A percentile compares a stretch with the other conserved stretches of the same genome.
Conservation (phyloP, 805 yeast species). For the Metschnikowia matae region DNA sequence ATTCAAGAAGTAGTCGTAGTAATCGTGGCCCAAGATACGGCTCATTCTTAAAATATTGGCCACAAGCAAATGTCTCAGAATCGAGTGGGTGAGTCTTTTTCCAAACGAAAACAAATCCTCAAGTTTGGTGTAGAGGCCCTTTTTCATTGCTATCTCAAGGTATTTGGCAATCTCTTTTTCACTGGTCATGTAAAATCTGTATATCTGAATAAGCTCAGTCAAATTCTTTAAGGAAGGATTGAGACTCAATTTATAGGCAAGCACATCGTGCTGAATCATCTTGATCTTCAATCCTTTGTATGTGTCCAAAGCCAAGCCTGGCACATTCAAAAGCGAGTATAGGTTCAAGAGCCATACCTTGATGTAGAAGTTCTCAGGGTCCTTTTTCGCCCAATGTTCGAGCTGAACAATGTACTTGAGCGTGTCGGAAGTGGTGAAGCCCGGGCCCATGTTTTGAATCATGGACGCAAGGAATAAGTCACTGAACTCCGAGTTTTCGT, state of each 20-base stretch:
- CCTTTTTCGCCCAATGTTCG: slow-evolving; percentile 52
- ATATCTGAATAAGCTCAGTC: slow-evolving; percentile 27
- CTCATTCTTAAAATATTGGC: slow-evolving; percentile 31
- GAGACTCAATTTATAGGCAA: slow-evolving; percentile 49
- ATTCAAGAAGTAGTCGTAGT: slow-evolving; percentile 25
- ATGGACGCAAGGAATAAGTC: slow-evolving; percentile 13
- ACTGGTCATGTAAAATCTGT: slow-evolving; percentile 51
- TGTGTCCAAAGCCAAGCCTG: slow-evolving; percentile 44
- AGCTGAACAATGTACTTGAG: slow-evolving; percentile 48
- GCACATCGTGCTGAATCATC: slow-evolving; percentile 71
- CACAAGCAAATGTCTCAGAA: slow-evolving; percentile 37
- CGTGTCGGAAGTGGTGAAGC: slow-evolving; percentile 23
- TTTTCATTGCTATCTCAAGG: slow-evolving; percentile 51
- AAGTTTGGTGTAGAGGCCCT: slow-evolving; percentile 60
- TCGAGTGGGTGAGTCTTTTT: slow-evolving; percentile 47
- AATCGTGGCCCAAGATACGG: slow-evolving; percentile 30
- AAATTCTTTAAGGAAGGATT: slow-evolving; percentile 42
- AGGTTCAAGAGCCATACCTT: slow-evolving; percentile 67
- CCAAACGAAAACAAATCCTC: slow-evolving; percentile 63
- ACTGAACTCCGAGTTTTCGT: slow-evolving; percentile 8
- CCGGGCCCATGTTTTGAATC: slow-evolving; percentile 15
- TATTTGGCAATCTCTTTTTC: slow-evolving; percentile 48
- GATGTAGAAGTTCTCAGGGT: slow-evolving; percentile 69
- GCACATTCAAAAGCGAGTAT: slow-evolving; percentile 56
- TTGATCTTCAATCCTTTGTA: slow-evolving; percentile 60